phyloP scores from a whole-genome alignment of 2,329 filamentous ascomycete species.

The Aspergillus vadensis region DNA sequence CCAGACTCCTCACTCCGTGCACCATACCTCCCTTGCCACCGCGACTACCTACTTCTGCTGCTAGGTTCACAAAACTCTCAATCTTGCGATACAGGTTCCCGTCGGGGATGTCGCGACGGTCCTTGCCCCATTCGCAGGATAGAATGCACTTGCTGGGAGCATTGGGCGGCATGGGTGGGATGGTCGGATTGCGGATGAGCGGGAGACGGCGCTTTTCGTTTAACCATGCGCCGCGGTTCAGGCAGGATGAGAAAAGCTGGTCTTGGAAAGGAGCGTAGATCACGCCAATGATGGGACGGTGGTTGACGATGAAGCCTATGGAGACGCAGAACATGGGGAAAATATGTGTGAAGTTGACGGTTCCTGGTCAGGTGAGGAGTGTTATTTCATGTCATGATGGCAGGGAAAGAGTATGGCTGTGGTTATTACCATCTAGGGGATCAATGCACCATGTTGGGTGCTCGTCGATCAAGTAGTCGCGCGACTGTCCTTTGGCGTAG shows the following conservation, averaged over 20 bases:
- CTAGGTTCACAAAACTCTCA: constrained; percentile 75
- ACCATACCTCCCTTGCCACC: constrained; percentile 75
- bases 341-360: constrained; percentile 78
- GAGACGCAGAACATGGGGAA: constrained; percentile 82
- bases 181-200: constrained; percentile 60
- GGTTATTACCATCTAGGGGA: constrained; percentile 64
- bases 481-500: constrained; percentile 68
- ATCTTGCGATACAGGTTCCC: constrained; percentile 73
- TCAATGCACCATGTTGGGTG: constrained; percentile 75
- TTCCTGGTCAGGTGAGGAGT: constrained; percentile 44
- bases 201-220: constrained; percentile 67
- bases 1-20: constrained; percentile 71
- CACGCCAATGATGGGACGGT: constrained; percentile 66
- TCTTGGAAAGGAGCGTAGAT: constrained; percentile 71
- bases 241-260: constrained; percentile 69
- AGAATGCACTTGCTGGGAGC: constrained; percentile 72
- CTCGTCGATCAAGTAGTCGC: constrained; percentile 66
- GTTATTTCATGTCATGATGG: neutral
- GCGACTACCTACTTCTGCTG: constrained; percentile 63
- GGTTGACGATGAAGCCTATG: constrained; percentile 66
- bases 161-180: constrained; percentile 62
- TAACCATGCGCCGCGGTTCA: constrained; percentile 68
- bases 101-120: constrained; percentile 64
- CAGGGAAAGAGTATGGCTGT: neutral
- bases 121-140: constrained; percentile 78